Base-by-base conservation (phyloP, 2,329 filamentous ascomycete genomes). In the Huntiella abstrusa region DNA sequence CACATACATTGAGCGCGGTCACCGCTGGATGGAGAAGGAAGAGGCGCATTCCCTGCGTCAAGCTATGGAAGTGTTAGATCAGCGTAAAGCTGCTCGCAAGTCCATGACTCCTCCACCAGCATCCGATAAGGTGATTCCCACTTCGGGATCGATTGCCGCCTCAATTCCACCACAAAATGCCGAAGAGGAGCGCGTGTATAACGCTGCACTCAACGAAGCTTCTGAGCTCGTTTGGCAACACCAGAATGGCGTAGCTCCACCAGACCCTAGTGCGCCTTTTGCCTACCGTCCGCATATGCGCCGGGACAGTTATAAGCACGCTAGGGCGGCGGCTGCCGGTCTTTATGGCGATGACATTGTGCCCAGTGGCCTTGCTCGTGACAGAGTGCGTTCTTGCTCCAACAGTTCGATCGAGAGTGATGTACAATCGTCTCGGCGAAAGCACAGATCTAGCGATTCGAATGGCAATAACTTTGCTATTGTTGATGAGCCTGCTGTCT, bases 1-100 rank as follows among this genome's bases (percentile, higher is more conserved):
- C 38, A 75, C 71, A 5, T 86, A 86, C 58, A 77, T 83, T 47
- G 82, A 86, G 59, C 72, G 76, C 48, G 80, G 79, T 13, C 73
- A 77, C 56, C 67, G 81, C 54, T 84, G 80, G 78, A 82, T 83
- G 73, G 82, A 87, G 59, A 83, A 81, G 58, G 80, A 85, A 56
- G 82, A 87, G 60, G 78, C 75, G 3, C 69, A 70, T 33, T 80
- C 80, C 15, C 61, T 87, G 49, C 72, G 79, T 13, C 70, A 76
- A 51, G 81, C 82, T 8, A 75, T 87, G 68, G 74, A 84, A 53
- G 77, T 83, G 54, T 73, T 86, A 70, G 73, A 82, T 49, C 52
- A 81, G 38, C 66, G 65, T 45, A 61, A 65, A 28, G 54, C 57
- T 35, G 47, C 51, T 15, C 54, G 58, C 39, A 55, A 52, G 5